Evolutionary conservation across 2,329 filamentous ascomycete species (phyloP), one percentile per base, ranked within the genome.

Genomic region (Colletotrichum sublineola): DNA sequence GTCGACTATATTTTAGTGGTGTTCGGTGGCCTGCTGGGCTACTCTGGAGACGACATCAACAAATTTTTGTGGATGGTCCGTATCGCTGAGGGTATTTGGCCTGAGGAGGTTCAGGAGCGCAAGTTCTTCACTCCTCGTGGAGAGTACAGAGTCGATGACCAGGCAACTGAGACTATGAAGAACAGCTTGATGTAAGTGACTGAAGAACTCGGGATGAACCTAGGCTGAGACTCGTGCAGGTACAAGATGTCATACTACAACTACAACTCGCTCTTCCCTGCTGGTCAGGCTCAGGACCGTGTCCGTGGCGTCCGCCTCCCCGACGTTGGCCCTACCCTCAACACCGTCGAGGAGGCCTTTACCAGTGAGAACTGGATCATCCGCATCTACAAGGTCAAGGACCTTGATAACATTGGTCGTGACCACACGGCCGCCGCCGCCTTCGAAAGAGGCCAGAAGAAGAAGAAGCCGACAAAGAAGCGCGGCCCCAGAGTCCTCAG

Each of bases 241-340:
- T 99, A 99, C 90, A 99, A 99, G 89, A 98, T 99, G 95, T 98
- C 95, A 31, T 99, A 99, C 89, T 94, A 99, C 90, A 98, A 98
- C 88, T 99, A 94, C 87, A 90, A 96, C 83, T 86, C 89, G 58
- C 90, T 99, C 74, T 99, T 98, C 89, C 96, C 95, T 56, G 88
- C 92, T 2, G 96, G 96, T 74, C 95, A 98, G 84, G 95, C 94
- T 46, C 86, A 91, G 77, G 96, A 99, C 81, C 93, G 96, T 77
- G 96, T 99, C 75, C 95, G 96, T 80, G 91, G 92, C 75, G 89
- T 90, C 48, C 90, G 89, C 73, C 86, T 98, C 63, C 97, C 96
- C n/a, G 90, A 94, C 15, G 88, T 95, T 76, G 92, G 94, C 1
- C 96, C 96, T 11, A 89, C 93, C 73, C 91, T 99, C 71, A 94